Evolutionary conservation across 2,329 filamentous ascomycete species (phyloP).

Genomic region (Phialemoniopsis sp.): DNA sequence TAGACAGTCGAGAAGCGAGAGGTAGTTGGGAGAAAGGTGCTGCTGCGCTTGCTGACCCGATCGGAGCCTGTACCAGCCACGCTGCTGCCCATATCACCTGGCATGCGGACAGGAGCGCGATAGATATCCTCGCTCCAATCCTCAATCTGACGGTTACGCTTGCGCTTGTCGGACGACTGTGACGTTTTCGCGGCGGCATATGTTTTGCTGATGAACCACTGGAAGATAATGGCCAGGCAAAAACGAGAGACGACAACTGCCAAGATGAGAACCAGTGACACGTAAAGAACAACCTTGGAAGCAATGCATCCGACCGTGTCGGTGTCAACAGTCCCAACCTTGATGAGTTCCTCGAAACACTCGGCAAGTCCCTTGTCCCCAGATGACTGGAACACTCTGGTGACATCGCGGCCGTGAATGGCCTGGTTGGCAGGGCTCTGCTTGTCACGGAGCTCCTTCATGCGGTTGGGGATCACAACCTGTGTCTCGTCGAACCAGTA

Average conservation of each 20-base stretch:
- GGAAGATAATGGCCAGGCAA: conserved; percentile 82
- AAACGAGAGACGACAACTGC: conserved; percentile 86
- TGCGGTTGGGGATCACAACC: conserved; percentile 70
- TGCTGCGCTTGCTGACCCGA: conserved; percentile 73
- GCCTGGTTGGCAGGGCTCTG: conserved; percentile 52
- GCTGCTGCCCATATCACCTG: conserved; percentile 67
- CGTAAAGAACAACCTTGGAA: conserved; percentile 92
- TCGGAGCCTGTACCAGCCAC: conserved; percentile 56
- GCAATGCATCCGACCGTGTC: conserved; percentile 97
- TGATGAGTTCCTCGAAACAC: conserved; percentile 91
- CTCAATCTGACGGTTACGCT: conserved; percentile 89
- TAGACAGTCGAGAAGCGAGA: conserved; percentile 93
- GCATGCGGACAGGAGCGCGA: conserved; percentile 76
- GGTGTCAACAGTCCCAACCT: conserved; percentile 92
- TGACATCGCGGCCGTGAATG: conserved; percentile 82
- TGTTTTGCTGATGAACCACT: conserved; percentile 89
- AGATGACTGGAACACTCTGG: conserved; percentile 76
- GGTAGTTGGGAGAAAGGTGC: conserved; percentile 83
- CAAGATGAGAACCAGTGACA: conserved; percentile 87
- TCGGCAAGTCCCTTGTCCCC: conserved; percentile 77
- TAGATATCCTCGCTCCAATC: conserved; percentile 99
- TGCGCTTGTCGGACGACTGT: conserved; percentile 73
- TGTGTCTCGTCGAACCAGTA: conserved; percentile 85
- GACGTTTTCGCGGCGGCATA: conserved; percentile 85
- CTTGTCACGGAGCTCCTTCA: conserved; percentile 74